A percentile compares a stretch with the other conserved stretches of the same genome.
Evolutionary conservation across 352 stramenopile genomes (phyloP).

Genomic region (Globisporangium nodosum): DNA sequence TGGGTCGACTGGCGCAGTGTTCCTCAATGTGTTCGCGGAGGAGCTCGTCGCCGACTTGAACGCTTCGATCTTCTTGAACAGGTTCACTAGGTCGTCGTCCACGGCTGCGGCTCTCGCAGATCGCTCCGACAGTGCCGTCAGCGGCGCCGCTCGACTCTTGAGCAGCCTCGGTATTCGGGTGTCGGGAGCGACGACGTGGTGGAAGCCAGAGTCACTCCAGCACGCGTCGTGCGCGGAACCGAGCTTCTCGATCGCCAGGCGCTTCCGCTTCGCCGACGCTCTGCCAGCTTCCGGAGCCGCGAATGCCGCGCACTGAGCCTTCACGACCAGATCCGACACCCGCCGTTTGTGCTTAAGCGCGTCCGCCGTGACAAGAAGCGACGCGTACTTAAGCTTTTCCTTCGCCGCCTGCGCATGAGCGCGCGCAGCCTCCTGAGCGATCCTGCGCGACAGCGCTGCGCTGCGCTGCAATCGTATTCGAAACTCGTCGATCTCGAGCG

Average conservation of each 20-base stretch:
- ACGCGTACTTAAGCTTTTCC: conserved; percentile 46
- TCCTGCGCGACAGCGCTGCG: conserved; percentile 30
- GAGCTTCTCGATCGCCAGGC: conserved; percentile 42
- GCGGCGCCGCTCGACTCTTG: background rate
- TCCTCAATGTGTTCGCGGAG: background rate
- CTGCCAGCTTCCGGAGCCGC: conserved; percentile 20
- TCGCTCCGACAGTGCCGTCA: background rate
- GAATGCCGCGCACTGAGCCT: conserved; percentile 55
- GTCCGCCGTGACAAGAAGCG: conserved; percentile 29
- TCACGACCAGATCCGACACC: conserved; percentile 48
- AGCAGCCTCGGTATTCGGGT: conserved; percentile 10
- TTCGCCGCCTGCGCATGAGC: conserved; percentile 26
- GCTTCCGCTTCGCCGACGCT: conserved; percentile 28
- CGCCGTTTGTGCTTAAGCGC: conserved; percentile 55
- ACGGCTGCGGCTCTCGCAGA: background rate
- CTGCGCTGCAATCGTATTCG: conserved; percentile 63
- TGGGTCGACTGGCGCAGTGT: background rate
- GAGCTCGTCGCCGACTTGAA: conserved; percentile 30
- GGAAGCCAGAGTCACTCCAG: conserved; percentile 7
- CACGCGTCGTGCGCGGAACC: conserved; percentile 34
- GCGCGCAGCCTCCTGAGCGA: conserved; percentile 31
- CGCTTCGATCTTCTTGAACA: conserved; percentile 26
- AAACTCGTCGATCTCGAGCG: conserved; percentile 39
- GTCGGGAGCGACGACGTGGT: conserved; percentile 10
- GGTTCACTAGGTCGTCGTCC: conserved; percentile 17